These are phyloP conservation scores for Castanospermum australe DNA, from an alignment of 306 rosid species.

Conservation along the genomic window DNA sequence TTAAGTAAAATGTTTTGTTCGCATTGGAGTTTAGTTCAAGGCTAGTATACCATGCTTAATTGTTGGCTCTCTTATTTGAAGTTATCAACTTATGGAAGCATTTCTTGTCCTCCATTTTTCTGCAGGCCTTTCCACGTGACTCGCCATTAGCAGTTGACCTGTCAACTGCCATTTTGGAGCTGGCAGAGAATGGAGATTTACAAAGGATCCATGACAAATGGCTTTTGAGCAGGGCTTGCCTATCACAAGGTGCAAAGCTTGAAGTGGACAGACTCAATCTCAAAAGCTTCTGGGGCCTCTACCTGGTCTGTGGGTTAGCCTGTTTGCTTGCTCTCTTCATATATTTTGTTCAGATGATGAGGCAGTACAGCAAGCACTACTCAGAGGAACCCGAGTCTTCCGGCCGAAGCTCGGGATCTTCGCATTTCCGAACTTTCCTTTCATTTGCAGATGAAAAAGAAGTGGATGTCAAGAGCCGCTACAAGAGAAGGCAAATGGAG, in stretches of 20 bases:
- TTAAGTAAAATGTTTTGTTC: neutral
- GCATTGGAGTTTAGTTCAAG: neutral
- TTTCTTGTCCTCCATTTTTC: constrained; percentile 12
- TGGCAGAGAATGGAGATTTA: constrained; percentile 85
- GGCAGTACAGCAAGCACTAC: constrained; percentile 59
- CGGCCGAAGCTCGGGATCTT: constrained; percentile 32
- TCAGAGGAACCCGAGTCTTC: constrained; percentile 42
- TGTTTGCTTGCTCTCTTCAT: constrained; percentile 72
- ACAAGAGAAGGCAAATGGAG: constrained; percentile 59
- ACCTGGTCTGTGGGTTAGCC: constrained; percentile 63
- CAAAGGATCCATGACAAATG: constrained; percentile 98
- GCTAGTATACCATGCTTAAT: neutral
- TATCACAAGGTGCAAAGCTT: constrained; percentile 61
- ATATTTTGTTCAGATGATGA: constrained; percentile 55
- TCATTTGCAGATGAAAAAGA: constrained; percentile 77
- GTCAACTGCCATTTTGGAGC: constrained; percentile 78
- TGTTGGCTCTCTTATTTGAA: neutral
- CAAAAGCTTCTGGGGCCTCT: constrained; percentile 85
- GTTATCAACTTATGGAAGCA: neutral
- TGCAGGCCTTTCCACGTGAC: constrained; percentile 85
- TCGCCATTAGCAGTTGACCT: constrained; percentile 88
- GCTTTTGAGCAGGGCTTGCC: constrained; percentile 74
- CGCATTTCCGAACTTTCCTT: constrained; percentile 60
- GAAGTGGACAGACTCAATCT: constrained; percentile 83
- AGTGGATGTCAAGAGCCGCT: constrained; percentile 48